Evolutionary conservation across 331 rosid genomes (phyloP).

Genomic region (Quercus phellos): DNA sequence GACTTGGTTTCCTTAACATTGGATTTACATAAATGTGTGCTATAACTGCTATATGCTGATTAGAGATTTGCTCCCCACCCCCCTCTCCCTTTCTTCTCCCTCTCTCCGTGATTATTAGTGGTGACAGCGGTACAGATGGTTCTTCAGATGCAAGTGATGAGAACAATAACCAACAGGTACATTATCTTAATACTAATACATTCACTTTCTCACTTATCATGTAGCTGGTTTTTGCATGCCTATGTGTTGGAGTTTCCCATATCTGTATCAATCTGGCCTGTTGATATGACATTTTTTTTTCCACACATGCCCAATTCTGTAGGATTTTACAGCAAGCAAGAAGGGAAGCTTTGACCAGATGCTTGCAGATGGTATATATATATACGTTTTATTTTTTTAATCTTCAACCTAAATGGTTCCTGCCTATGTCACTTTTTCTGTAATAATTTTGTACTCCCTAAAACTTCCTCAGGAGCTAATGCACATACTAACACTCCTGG

Average conservation of each 20-base stretch:
- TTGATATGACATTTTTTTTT: conserved; percentile 14
- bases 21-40: not conserved
- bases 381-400: not conserved
- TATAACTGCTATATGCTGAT: not conserved
- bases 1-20: not conserved
- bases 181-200: conserved; percentile 1
- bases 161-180: conserved; percentile 60
- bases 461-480: conserved; percentile 60
- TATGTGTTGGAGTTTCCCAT: not conserved
- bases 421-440: not conserved
- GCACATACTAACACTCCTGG: conserved; percentile 58
- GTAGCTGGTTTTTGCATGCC: not conserved
- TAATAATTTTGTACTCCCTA: conserved; percentile 6
- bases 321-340: conserved; percentile 66
- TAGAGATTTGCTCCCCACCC: not conserved
- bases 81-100: not conserved
- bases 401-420: conserved; percentile 1
- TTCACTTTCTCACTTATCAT: conserved; percentile 5
- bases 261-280: not conserved
- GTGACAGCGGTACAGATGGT: conserved; percentile 74
- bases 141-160: conserved; percentile 76
- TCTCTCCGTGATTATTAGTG: conserved; percentile 27
- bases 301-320: not conserved
- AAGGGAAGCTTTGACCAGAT: conserved; percentile 88
- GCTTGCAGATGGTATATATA: conserved; percentile 78